Conservation (phyloP, 441 rosid genomes). For the Viola pubescens region DNA sequence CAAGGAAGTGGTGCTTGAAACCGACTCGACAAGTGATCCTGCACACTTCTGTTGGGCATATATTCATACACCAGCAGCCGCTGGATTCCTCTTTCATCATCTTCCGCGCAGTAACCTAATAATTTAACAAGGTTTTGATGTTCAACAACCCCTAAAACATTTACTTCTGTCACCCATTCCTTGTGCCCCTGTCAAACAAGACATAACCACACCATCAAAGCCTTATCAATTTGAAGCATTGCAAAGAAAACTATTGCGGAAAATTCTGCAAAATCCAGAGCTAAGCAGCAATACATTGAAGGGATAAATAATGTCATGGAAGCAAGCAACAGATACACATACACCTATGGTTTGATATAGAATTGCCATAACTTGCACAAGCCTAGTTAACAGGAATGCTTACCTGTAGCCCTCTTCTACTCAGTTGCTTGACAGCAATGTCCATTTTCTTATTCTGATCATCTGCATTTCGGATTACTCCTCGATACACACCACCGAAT, state of each 20-base stretch:
- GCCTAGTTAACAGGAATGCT: constrained; percentile 10
- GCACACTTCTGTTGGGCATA: constrained; percentile 88
- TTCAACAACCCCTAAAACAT: constrained; percentile 68
- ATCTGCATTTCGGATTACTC: constrained; percentile 56
- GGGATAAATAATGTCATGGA: neutral
- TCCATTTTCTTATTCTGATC: constrained; percentile 41
- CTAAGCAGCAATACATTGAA: neutral
- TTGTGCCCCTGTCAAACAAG: constrained; percentile 55
- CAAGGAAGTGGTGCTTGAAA: constrained; percentile 69
- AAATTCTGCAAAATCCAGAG: neutral
- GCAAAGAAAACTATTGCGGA: neutral
- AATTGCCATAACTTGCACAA: too few relatives aligned
- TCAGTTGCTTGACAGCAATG: constrained; percentile 80
- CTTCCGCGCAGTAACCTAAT: constrained; percentile 79
- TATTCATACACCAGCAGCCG: constrained; percentile 72
- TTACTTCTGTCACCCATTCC: constrained; percentile 91
- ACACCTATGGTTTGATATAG: too few relatives aligned
- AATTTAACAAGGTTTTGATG: constrained; percentile 81
- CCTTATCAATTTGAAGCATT: neutral
- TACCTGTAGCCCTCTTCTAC: constrained; percentile 81
- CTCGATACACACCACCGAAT: constrained; percentile 81
- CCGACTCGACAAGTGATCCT: constrained; percentile 69
- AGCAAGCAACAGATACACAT: neutral
- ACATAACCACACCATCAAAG: neutral
- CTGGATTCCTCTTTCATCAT: constrained; percentile 82